Base-by-base conservation (phyloP, 2,329 filamentous ascomycete genomes). In the Paraphaeosphaeria sporulosa region DNA sequence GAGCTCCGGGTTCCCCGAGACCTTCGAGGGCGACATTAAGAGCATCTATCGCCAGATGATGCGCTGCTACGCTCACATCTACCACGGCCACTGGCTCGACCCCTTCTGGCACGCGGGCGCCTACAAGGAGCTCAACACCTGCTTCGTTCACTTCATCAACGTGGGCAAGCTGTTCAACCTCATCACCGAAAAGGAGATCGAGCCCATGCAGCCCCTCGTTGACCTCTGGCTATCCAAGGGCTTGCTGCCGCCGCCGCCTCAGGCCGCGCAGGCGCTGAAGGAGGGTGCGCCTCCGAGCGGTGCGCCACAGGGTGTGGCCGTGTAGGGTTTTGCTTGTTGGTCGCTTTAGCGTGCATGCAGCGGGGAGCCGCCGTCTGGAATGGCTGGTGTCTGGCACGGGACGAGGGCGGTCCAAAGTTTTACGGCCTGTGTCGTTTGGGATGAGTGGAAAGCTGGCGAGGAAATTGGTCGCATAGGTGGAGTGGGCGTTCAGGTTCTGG, bases 161-260 rank as follows among this genome's bases (percentile, higher is more conserved):
- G 82, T 84, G 50, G 95, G 93, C 57, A 94, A 93, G 73, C 87
- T 97, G 73, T 89, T 93, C 62, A 79, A 79, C 15, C 71, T 98
- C 81, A 86, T 98, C 63, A 90, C 90, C 68, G 92, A 93, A 60
- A 90, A 93, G 72, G 94, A 97, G 79, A 86, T 96, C 71, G 94
- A 97, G 83, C 94, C 94, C 23, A 97, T 98, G 93, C 92, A 96
- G 82, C 93, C 92, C 27, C 81, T 98, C 68, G 92, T 98, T 68
- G 93, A 97, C 72, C 85, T 97, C 50, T 97, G 94, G 90, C 89
- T 93, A 27, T 90, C 90, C 64, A 94, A 94, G 74, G 93, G 94
- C 60, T 91, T 94, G 27, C 91, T 98, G 69, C 93, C 93, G 12
- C 62, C 68, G 30, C 59, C 67, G 12, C 55, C 65, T 0, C 57